A percentile compares a stretch with the other conserved stretches of the same genome.
phyloP scores from a whole-genome alignment of 768 basidiomycete genomes.

The Gymnopilus junonius region DNA sequence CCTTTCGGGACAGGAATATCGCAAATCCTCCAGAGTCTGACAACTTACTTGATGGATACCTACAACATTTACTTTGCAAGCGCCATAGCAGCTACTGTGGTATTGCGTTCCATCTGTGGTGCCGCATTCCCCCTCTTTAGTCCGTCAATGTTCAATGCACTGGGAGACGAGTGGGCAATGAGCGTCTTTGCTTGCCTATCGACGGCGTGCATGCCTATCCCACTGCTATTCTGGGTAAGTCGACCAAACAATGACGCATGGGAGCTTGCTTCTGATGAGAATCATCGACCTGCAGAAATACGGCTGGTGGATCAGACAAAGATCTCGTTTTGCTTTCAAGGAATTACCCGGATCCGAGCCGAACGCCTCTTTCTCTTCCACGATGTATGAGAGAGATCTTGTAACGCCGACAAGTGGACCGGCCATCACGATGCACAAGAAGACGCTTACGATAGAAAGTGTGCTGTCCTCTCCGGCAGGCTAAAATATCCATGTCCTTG shows the following conservation, averaged over 20 bases:
- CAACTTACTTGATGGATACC: constrained; percentile 73
- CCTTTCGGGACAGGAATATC: constrained; percentile 72
- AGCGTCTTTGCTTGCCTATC: constrained; percentile 58
- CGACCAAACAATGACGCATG: background rate
- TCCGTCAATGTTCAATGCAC: constrained; percentile 50
- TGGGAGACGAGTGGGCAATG: constrained; percentile 61
- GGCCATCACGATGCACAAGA: constrained; percentile 9
- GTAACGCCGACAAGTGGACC: constrained; percentile 13
- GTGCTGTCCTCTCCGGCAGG: constrained; percentile 1
- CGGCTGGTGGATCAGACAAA: constrained; percentile 50
- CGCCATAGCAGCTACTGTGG: constrained; percentile 70
- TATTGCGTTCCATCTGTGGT: constrained; percentile 65
- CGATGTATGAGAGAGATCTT: constrained; percentile 19
- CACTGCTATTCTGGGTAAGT: constrained; percentile 59
- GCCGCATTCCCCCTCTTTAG: constrained; percentile 67
- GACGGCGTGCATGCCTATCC: constrained; percentile 56
- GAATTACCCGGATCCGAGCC: constrained; percentile 24
- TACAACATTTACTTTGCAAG: constrained; percentile 71
- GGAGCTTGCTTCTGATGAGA: constrained; percentile 5
- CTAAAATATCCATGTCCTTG: background rate
- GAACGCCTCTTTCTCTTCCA: constrained; percentile 21
- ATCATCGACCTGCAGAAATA: constrained; percentile 44
- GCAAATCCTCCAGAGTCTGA: constrained; percentile 66
- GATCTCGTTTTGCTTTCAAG: constrained; percentile 49
- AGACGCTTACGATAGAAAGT: constrained; percentile 21